A percentile compares a stretch with the other conserved stretches of the same genome.
phyloP scores from a whole-genome alignment of 306 rosid species.

The Lathyrus oleraceus region DNA sequence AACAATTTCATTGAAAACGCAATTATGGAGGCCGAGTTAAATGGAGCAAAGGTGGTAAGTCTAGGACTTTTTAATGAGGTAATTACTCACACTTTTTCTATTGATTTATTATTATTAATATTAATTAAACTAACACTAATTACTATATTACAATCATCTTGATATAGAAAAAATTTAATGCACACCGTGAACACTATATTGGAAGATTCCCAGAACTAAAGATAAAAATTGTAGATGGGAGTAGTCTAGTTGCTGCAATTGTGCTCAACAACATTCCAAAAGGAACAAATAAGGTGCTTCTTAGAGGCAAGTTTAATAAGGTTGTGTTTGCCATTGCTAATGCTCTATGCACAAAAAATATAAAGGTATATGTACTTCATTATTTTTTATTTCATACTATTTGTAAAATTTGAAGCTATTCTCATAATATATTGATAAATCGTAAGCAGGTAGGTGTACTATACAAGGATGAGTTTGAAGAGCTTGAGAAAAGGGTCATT shows the following conservation, averaged over 20 bases:
- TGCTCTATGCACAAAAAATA: slow-evolving; percentile 36
- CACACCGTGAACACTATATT: slow-evolving; percentile 48
- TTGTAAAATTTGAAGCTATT: background rate
- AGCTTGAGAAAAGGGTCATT: slow-evolving; percentile 40
- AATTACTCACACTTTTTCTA: background rate
- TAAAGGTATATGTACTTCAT: slow-evolving; percentile 35
- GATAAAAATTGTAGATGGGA: slow-evolving; percentile 74
- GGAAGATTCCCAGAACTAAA: slow-evolving; percentile 51
- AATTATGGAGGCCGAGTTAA: slow-evolving; percentile 43
- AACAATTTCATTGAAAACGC: slow-evolving; percentile 44
- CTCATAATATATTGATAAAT: background rate
- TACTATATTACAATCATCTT: too few species aligned
- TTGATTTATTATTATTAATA: background rate
- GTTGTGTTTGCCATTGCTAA: slow-evolving; percentile 20
- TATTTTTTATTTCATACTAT: too few species aligned
- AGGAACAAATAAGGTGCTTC: slow-evolving; percentile 54
- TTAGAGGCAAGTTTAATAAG: slow-evolving; percentile 55
- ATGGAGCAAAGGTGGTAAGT: slow-evolving; percentile 36
- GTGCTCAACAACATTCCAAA: slow-evolving; percentile 57
- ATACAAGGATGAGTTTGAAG: slow-evolving; percentile 39
- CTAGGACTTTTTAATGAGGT: slow-evolving; percentile 52
- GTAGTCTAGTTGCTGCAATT: slow-evolving; percentile 58
- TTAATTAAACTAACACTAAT: too few species aligned
- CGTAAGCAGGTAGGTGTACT: slow-evolving; percentile 41
- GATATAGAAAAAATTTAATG: slow-evolving; percentile 45